Evolutionary conservation across 2,329 filamentous ascomycete species (phyloP), one percentile per base, ranked within the genome.

Genomic region (Onygena corvina): DNA sequence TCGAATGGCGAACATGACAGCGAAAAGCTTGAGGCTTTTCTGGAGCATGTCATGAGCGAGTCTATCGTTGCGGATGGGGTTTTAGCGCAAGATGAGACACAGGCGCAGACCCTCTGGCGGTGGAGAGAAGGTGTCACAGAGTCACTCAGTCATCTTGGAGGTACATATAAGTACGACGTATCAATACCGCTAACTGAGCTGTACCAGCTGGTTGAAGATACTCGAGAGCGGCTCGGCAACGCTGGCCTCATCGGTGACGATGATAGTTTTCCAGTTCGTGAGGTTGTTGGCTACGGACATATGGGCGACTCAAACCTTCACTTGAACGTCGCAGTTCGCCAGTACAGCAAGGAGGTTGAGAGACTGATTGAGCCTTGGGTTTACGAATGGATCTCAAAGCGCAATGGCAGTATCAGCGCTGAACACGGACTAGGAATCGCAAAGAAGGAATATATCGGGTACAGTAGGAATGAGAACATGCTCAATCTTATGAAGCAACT

Each of bases 221-320:
- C 82, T 18, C 77, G 83, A 54, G 79, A 78, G 48, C 80, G 81
- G 48, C 76, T 98, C 56, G 74, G 76, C 1, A 75, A 81, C 48
- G 81, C 82, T 27, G 87, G 88, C 0, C 75, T 96, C 2, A 74
- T 94, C 34, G 84, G 86, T 48, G 81, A 86, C 38, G 79, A 81
- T 4, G 79, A 84, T 50, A 80, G 80, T 40, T 77, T 81, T 63
- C 86, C 89, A 1, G 89, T 93, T 4, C 77, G 93, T 1, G 84
- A 83, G 51, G 89, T 95, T n/a, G 80, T 95, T 16, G 92, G 92
- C 16, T 98, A 95, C 63, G 92, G 92, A 29, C 92, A 98, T 66
- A 96, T 98, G 89, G 93, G 92, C 33, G 92, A 98, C 67, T 81
- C 84, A 2, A 98, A 98, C 68, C 69, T 98, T 56, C 93, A 98